Evolutionary conservation across 2,329 filamentous ascomycete genomes (phyloP), one percentile per base, ranked within the genome.

Genomic region (Scedosporium dehoogii): DNA sequence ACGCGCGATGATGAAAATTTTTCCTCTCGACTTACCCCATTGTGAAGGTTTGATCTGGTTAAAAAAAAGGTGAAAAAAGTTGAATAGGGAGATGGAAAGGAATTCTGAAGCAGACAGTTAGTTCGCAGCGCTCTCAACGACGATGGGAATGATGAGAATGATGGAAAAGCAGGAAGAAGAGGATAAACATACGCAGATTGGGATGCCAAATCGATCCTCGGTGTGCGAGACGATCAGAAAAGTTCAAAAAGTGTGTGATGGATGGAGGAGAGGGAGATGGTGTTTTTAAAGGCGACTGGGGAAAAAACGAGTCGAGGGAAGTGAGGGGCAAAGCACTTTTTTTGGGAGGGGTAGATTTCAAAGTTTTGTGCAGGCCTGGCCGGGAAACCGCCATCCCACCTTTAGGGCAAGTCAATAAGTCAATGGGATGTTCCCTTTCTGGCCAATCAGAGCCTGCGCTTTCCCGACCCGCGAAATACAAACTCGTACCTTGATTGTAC

Each of bases 1-100:
- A 9, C 16, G 23, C 16, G 23, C 53, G 6, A 57, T 18, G 53
- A 18, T 25, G 9, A 29, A 41, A 29, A n/a, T 9, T 41, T 41
- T 60, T 21, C n/a, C 51, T 60, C 58, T 53, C 63, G 29, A 69
- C 72, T 62, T 73, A 74, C 73, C 72, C 73, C 73, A 75, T 76
- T 68, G 69, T 75, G 71, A 68, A 69, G 70, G 69, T 69, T 64
- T 67, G 66, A 59, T 38, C 33, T 60, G 61, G 63, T 64, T 64
- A 64, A 58, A 66, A 66, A 64, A 60, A 59, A 61, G 59, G 41
- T 64, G 58, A 63, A 61, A 64, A 65, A 62, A 55, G 51, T 42
- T 51, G 27, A 42, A 66, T 63, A 61, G 55, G 55, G 48, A 42
- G 46, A 21, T 64, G 38, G 59, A 48, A 58, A 46, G 55, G 33